Evolutionary conservation across 78 protist genomes (phyloP).

Genomic region (Polysphondylium violaceum): DNA sequence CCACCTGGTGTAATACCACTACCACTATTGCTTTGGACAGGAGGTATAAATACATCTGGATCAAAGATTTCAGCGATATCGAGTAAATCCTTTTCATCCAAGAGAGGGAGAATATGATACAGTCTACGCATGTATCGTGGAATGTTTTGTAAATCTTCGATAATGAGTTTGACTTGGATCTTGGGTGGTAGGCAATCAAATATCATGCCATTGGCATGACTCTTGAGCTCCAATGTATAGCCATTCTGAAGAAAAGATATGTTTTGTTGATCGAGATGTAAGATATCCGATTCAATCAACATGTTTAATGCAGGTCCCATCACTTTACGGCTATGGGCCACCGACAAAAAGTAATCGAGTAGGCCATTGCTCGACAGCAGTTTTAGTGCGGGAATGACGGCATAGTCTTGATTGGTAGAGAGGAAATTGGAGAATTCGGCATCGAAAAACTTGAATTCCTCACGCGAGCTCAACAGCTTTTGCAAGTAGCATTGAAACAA

Average conservation of each 20-base stretch:
- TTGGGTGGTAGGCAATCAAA: constrained; percentile 78
- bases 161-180: constrained; percentile 51
- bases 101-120: constrained; percentile 19
- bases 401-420: constrained; percentile 72
- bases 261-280: constrained; percentile 66
- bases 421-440: constrained; percentile 69
- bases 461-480: constrained; percentile 20
- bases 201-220: constrained; percentile 60
- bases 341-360: constrained; percentile 69
- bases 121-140: constrained; percentile 36
- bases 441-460: constrained; percentile 62
- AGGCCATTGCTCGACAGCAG: constrained; percentile 40
- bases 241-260: constrained; percentile 55
- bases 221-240: constrained; percentile 57
- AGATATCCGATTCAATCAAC: constrained; percentile 29
- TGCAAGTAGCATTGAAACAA: constrained; percentile 79
- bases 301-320: constrained; percentile 25
- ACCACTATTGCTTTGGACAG: neutral
- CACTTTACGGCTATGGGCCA: constrained; percentile 75
- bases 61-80: constrained; percentile 48
- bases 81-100: constrained; percentile 15
- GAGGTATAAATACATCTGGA: constrained; percentile 35
- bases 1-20: neutral
- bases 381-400: neutral
- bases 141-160: constrained; percentile 36